Base-by-base conservation (phyloP, 139 green algal species). In the Spirogloea muscicola region DNA sequence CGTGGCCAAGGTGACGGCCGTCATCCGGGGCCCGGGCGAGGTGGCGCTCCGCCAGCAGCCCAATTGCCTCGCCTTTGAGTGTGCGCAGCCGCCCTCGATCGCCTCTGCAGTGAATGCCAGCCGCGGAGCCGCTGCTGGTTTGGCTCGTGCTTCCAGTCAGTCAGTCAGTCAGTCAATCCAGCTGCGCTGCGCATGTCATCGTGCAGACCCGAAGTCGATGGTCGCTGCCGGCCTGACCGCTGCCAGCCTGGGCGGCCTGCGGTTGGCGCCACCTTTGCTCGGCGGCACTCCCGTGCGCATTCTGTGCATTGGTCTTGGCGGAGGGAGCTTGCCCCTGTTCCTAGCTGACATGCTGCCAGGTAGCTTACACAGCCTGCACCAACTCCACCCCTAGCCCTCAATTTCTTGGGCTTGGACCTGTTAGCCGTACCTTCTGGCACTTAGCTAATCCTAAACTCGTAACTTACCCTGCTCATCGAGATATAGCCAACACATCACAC, bases 281-380 rank as follows among this genome's bases (percentile, higher is more conserved):
- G 39, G 39, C 40, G 29, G 9, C 21, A 18, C 5, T 31, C 16
- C 59, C 9, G 59, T 80, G 48, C 57, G 65, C 6, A 58, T 68
- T 13, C 62, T 89, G 31, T 90, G 81, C 60, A 76, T 89, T 36
- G 85, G 85, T n/a, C 31, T 89, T 36, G 85, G 85, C 16, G 85
- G 85, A 3, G 85, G 85, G 58, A 88, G 74, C 44, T 49, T 89
- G 25, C 84, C 85, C 3, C 49, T 85, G n/a, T 89, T 88, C 58
- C 77, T 89, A 33, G 38, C 69, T 0, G 77, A 88, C 58, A 66
- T 85, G 48, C 89, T 86, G 44, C 78, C 68, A 27, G 3, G 61
- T 73, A 44, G 16, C 25, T 61, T n/a, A n/a, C 33, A 7, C 3
- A 10, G 21, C n/a, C 4, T 60, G 62, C 43, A n/a, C n/a, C n/a